A percentile compares a stretch with the other conserved stretches of the same genome.
These are phyloP conservation scores for Priceomyces carsonii DNA, from an alignment of 805 yeast species.

Conservation along the genomic window DNA sequence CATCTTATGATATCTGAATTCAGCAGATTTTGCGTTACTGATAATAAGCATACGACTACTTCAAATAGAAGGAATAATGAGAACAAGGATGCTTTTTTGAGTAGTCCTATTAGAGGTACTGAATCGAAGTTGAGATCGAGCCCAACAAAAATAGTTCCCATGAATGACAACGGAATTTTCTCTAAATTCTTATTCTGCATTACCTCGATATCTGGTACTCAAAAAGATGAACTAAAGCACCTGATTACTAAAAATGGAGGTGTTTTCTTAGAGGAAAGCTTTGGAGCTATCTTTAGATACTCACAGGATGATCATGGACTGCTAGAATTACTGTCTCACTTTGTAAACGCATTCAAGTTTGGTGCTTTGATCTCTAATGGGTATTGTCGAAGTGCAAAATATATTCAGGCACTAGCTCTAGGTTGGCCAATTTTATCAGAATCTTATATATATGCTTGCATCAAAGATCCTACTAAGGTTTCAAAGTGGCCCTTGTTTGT, in stretches of 20 bases:
- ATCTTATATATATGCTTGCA: conserved; percentile 53
- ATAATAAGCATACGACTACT: background rate
- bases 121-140: conserved; percentile 1
- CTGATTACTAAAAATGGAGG: conserved; percentile 47
- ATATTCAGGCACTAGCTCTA: conserved; percentile 70
- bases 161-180: conserved; percentile 12
- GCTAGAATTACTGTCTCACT: conserved; percentile 10
- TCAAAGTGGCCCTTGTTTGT: conserved; percentile 53
- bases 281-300: conserved; percentile 28
- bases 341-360: conserved; percentile 40
- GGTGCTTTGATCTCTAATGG: conserved; percentile 65
- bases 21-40: conserved; percentile 5
- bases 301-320: conserved; percentile 3
- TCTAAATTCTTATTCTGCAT: conserved; percentile 32
- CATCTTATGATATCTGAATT: background rate
- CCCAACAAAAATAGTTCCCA: background rate
- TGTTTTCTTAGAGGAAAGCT: conserved; percentile 34
- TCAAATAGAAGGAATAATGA: background rate
- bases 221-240: conserved; percentile 31
- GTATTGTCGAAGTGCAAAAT: conserved; percentile 68
- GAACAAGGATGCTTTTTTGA: conserved; percentile 1
- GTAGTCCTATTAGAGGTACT: conserved; percentile 8
- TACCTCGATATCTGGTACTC: conserved; percentile 35
- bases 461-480: conserved; percentile 26
- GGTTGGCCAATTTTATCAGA: conserved; percentile 85